Conservation (phyloP, 2,329 filamentous ascomycete genomes). For the Fusarium sp. region DNA sequence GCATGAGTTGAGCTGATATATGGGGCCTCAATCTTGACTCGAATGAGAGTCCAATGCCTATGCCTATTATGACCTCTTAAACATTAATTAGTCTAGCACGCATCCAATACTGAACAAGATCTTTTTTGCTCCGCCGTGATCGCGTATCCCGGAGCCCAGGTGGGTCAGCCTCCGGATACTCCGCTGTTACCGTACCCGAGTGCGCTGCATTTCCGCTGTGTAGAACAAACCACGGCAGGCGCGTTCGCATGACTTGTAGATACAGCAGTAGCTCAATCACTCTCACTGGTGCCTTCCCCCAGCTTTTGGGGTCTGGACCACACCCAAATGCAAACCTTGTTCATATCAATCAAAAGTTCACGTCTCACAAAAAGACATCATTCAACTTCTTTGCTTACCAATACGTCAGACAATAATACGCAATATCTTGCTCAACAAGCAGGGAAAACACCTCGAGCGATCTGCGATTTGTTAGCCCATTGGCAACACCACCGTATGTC, state of each 20-base stretch:
- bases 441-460: conserved; percentile 25
- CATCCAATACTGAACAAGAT: background rate
- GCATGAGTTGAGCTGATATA: background rate
- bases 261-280: background rate
- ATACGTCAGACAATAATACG: conserved; percentile 25
- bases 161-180: conserved; percentile 23
- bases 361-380: conserved; percentile 6
- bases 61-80: background rate
- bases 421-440: conserved; percentile 4
- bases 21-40: background rate
- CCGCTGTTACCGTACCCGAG: conserved; percentile 13
- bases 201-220: conserved; percentile 13
- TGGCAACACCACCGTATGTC: background rate
- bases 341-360: background rate
- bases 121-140: conserved; percentile 2
- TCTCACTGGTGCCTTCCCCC: conserved; percentile 17
- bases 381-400: conserved; percentile 34
- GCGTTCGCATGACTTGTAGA: conserved; percentile 17
- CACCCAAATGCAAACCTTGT: conserved; percentile 13
- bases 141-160: conserved; percentile 8
- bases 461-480: conserved; percentile 29
- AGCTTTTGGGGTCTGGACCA: background rate
- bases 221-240: background rate
- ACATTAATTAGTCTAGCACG: background rate
- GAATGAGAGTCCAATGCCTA: background rate